These are phyloP conservation scores for Leptographium procerum DNA, from an alignment of 2,329 filamentous ascomycete genomes.

Conservation along the genomic window DNA sequence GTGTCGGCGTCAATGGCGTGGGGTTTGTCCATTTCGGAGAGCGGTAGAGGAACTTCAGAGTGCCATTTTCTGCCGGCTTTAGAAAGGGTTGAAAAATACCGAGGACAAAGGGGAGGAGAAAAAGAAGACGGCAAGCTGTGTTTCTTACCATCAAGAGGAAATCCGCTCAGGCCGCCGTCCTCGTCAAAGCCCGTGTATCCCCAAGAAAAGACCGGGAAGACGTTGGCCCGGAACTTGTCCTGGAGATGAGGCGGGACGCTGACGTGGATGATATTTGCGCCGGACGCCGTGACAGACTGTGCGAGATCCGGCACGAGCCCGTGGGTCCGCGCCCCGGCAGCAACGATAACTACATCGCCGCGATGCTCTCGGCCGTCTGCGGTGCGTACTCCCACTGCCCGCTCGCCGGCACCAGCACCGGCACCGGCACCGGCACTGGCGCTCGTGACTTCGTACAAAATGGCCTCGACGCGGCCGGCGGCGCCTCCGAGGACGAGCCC, in stretches of 20 bases:
- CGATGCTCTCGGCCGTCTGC: neutral
- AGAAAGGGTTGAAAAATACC: no score
- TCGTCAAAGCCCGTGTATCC: neutral
- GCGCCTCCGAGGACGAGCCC: neutral
- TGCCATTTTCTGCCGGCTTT: neutral
- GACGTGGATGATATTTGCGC: neutral
- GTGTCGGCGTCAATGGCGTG: neutral
- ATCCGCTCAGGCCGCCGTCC: neutral
- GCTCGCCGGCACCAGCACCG: neutral
- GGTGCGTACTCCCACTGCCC: neutral
- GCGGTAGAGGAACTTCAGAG: neutral
- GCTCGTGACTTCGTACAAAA: neutral
- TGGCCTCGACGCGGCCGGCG: neutral
- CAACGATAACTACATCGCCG: neutral
- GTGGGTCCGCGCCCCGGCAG: neutral
- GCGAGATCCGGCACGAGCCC: neutral
- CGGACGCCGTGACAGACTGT: neutral
- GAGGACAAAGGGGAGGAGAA: no score
- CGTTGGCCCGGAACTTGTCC: neutral
- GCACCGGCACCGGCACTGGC: neutral
- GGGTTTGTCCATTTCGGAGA: slow-evolving; percentile 1
- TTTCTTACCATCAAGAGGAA: neutral
- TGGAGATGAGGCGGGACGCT: neutral
- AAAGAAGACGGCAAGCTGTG: neutral
- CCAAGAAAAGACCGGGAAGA: neutral